A percentile compares a stretch with the other conserved stretches of the same genome.
Conservation (phyloP, 306 rosid genomes). For the Cicer yamashitae region DNA sequence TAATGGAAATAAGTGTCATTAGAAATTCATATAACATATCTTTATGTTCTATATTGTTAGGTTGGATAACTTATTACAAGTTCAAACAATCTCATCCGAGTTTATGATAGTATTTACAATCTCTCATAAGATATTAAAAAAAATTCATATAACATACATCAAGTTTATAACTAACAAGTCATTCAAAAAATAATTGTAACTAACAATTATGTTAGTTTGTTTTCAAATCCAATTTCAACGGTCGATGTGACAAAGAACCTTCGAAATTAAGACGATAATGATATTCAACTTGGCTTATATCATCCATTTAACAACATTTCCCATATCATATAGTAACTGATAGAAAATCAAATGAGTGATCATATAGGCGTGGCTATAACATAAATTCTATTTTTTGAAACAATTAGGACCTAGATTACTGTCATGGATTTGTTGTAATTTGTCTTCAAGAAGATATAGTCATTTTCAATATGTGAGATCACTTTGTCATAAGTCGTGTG, state of each 20-base stretch:
- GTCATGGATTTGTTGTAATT: slow-evolving; percentile 43
- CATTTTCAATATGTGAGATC: slow-evolving; percentile 22
- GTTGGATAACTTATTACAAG: rapidly evolving
- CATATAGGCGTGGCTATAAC: not conserved
- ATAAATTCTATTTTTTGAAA: slow-evolving; percentile 30
- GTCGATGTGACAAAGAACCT: slow-evolving; percentile 49
- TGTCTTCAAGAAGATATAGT: slow-evolving; percentile 36
- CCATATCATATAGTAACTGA: not conserved
- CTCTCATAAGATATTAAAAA: too few relatives aligned
- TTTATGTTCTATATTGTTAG: too few relatives aligned
- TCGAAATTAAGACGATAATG: slow-evolving; percentile 41
- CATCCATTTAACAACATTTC: slow-evolving; percentile 36
- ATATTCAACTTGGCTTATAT: slow-evolving; percentile 36
- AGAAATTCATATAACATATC: not conserved
- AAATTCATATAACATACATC: not conserved
- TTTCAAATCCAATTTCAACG: slow-evolving; percentile 1
- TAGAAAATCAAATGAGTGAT: slow-evolving; percentile 10
- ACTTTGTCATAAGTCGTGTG: slow-evolving; percentile 34
- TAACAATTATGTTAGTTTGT: slow-evolving; percentile 14
- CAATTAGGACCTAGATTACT: slow-evolving; percentile 43
- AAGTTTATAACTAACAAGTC: too few relatives aligned
- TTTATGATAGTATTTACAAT: too few relatives aligned
- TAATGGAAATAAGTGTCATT: slow-evolving; percentile 19
- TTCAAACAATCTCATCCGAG: too few relatives aligned
- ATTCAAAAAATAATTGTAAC: not conserved